Base-by-base conservation (phyloP, 2,329 filamentous ascomycete genomes). In the Apiospora phragmitis region DNA sequence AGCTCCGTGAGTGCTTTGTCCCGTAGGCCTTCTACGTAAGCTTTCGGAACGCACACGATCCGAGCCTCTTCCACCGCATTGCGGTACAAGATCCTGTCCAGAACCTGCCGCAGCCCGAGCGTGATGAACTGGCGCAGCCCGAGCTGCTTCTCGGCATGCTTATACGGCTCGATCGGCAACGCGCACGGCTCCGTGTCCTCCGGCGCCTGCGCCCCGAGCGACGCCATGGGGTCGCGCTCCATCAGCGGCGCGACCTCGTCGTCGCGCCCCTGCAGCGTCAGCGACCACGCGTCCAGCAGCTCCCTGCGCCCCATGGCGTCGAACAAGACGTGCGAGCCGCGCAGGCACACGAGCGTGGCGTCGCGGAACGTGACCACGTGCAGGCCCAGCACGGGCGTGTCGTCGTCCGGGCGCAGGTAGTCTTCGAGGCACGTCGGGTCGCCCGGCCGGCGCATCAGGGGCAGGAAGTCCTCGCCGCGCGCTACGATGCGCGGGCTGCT, bases 321-420 rank as follows among this genome's bases (percentile, higher is more conserved):
- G 70, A 83, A 82, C 7, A 87, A 75, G 0, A 82, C 83, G 74
- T 89, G 87, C 1, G 84, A 82, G 77, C 81, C 87, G 1, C 78
- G 77, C 0, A 89, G 72, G 0, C 80, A 79, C 1, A 89, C 78
- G 0, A 89, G 75, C 0, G 87, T 89, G 0, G 84, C 83, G 70
- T 89, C 83, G 3, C 73, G 75, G 74, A 89, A 89, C 0, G 82
- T 81, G 4, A 83, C 81, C 55, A 88, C 78, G 71, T 86, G 84
- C 5, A 89, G 76, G 4, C 81, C 80, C 5, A 89, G 74, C 73
- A 85, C 83, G 0, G 86, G 86, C 24, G 29, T 32, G 51, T 47
- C 41, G 41, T 74, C 76, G 74, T 87, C 85, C 5, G 75, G 72
- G 59, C 76, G 74, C 16, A 85, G 66, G 71, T 83, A 85, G 69